These are phyloP conservation scores for Cladophialophora immunda DNA, from an alignment of 2,329 filamentous ascomycete species.

Conservation along the genomic window DNA sequence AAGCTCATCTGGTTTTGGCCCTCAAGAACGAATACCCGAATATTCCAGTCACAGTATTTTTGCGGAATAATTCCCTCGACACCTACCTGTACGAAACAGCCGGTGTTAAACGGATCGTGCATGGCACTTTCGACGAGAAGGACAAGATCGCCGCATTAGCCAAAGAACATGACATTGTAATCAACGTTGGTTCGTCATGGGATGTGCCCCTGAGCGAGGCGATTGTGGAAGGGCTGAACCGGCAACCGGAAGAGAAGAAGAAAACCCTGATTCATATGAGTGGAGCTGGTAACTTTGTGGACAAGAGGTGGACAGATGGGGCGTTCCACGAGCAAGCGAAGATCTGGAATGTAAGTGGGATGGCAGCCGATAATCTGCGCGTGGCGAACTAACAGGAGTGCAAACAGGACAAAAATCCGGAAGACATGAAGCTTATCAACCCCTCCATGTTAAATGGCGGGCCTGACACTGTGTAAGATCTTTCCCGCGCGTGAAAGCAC, in stretches of 20 bases:
- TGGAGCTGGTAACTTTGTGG: conserved; percentile 23
- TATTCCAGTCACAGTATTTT: conserved; percentile 25
- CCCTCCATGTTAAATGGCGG: conserved; percentile 29
- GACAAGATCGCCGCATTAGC: conserved; percentile 25
- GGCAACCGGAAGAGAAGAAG: conserved; percentile 28
- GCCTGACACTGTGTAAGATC: conserved; percentile 28
- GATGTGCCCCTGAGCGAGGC: conserved; percentile 25
- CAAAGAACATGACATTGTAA: conserved; percentile 24
- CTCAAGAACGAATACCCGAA: conserved; percentile 19
- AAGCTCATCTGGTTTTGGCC: conserved; percentile 27
- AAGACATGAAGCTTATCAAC: conserved; percentile 31
- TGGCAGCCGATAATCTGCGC: background rate
- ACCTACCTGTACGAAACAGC: conserved; percentile 27
- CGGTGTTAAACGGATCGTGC: conserved; percentile 22
- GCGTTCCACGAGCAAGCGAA: conserved; percentile 16
- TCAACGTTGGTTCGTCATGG: conserved; percentile 30
- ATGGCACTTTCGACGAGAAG: conserved; percentile 30
- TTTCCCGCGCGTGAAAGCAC: background rate
- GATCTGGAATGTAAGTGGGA: conserved; percentile 20
- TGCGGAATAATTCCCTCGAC: conserved; percentile 23
- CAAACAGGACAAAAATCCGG: conserved; percentile 20
- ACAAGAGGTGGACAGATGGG: conserved; percentile 27
- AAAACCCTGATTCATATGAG: conserved; percentile 28
- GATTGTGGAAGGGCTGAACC: conserved; percentile 26
- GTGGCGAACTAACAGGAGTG: background rate